Base-by-base conservation (phyloP, 2,329 filamentous ascomycete genomes). In the Colletotrichum sp. region DNA sequence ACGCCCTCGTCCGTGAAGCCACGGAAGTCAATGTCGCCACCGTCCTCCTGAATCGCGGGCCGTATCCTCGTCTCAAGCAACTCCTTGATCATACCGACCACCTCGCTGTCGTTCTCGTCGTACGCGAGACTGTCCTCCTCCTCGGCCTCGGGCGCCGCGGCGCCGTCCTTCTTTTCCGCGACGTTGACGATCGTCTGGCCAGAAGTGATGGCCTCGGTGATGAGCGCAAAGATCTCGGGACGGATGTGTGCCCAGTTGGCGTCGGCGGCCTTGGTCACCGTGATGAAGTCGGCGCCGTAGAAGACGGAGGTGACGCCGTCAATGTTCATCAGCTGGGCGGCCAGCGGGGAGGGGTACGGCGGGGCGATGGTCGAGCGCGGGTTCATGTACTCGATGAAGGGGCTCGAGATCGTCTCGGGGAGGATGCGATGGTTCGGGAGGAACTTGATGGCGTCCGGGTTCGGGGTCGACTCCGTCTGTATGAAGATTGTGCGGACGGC, bases 11-110 rank as follows among this genome's bases (percentile, higher is more conserved):
- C 91, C 79, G 96, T 91, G 81, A 99, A 99, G 1, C 96, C 96
- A 22, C 95, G 90, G 84, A 96, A 98, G 84, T 99, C 97, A 82
- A 99, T 99, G 84, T 99, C 97, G 62, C 97, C 97, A 64, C 97
- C 97, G 80, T 99, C 97, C 84, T 99, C 97, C 85, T 99, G 97
- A 78, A 99, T 99, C 1, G 96, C 95, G 1, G 97, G 97, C 59
- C 97, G 91, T 82, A 99, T 98, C 77, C 97, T 91, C 30, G 97
- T 99, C 86, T 99, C 97, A 44, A 99, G 89, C 36, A 99, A 88
- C 87, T 99, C 97, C 88, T 99, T 98, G 87, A 99, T 99, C 97
- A 99, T 99, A 75, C 95, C 94, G 11, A 99, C 94, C 13, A 98
- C 95, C 86, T 99, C 97, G 79, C 93, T 94, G 83, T 99, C 97